Evolutionary conservation across 768 basidiomycete genomes (phyloP), one percentile per base, ranked within the genome.

Genomic region (Rubroboletus pulcherrimus): DNA sequence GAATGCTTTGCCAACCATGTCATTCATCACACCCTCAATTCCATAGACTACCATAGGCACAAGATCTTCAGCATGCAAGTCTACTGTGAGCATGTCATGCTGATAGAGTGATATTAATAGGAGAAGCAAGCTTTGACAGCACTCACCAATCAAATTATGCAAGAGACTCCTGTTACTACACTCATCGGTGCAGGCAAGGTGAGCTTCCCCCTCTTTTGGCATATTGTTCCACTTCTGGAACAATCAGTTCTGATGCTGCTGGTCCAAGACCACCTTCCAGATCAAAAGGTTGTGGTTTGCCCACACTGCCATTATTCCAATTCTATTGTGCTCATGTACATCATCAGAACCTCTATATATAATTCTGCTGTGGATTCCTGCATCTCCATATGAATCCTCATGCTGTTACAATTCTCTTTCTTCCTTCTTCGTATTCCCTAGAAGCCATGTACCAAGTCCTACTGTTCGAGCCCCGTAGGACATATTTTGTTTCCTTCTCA

Each of bases 61-160:
- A 51, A 43, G 14, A 44, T 59, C 0, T 56, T 53, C 6, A n/a
- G 57, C 10, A 40, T 63, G 34, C 3, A 1, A 0, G 49, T 51
- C 0, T 59, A 63, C 17, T 0, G 2, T 0, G 49, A 63, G 7
- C 62, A 63, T 7, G 19, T 41, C 10, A 42, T 34, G 35, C 62
- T 6, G 1, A 21, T 31, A 17, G 26, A 37, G 2, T 26, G 62
- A 31, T 40, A 19, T 0, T 14, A 58, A 3, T 62, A 51, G 54
- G 57, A 63, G 24, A 51, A 37, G 29, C 4, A 15, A 34, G 12
- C 12, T 35, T n/a, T 50, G 26, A 41, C 0, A 3, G 26, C 11
- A 29, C 5, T n/a, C 34, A 55, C 47, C 52, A 9, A 70, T 59
- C 24, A 69, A 17, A 7, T 57, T 3, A 21, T 60, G 34, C 19